Evolutionary conservation across 2,329 filamentous ascomycete species (phyloP), one percentile per base, ranked within the genome.

Genomic region (Aspergillus cejpii): DNA sequence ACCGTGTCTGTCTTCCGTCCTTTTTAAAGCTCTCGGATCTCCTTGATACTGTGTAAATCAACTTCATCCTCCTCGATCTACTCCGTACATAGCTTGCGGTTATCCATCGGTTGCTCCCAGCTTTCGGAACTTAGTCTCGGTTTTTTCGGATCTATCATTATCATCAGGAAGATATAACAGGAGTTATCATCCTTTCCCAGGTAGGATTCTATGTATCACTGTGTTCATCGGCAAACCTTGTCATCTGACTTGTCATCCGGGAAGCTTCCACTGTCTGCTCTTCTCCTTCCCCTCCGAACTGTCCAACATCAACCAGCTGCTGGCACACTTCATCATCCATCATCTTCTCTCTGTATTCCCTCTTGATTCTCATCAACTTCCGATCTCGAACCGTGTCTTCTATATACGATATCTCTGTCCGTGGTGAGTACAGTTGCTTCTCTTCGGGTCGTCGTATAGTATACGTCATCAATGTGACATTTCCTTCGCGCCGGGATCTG

Each of bases 371-470:
- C 37, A 26, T 40, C 39, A 45, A 19, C 49, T 48, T 24, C 40
- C 44, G 36, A 41, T 53, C 47, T 45, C 52, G 42, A 39, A 48
- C 49, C 39, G 37, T 15, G 17, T 29, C 38, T 38, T 39, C 37
- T 39, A 34, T 38, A 37, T 39, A 14, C 17, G 15, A 37, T 29
- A 34, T 27, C 29, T 40, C 45, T 55, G 17, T 36, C 43, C 39
- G 38, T 47, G 42, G 49, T 49, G 31, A 34, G 31, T 19, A 15
- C 17, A 31, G 14, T 15, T 5, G 11, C 17, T 12, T 19, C 15
- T 15, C 17, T 15, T 15, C n/a, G n/a, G n/a, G n/a, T 3, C 17
- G 7, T 19, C 3, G 1, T n/a, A 10, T 34, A 17, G 31, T 34
- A 34, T 34, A 34, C 31, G 31, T 34, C 31, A 34, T 34, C n/a